Evolutionary conservation across 2,329 filamentous ascomycete genomes (phyloP).

Genomic region (Sclerotinia trifoliorum): DNA sequence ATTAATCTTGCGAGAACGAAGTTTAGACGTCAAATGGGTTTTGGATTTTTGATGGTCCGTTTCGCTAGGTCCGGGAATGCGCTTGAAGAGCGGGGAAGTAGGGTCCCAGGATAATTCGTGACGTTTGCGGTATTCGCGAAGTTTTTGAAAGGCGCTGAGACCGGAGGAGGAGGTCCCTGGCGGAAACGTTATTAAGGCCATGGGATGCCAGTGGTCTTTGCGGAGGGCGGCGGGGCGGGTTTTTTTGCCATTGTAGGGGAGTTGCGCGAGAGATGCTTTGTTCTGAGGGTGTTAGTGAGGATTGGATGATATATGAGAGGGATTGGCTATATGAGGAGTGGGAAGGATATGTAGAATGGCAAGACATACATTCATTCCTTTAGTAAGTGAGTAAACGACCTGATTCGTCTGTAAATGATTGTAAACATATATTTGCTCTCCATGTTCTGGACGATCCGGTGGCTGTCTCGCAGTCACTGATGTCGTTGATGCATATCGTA

Average conservation of each 20-base stretch:
- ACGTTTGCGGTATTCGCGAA: slow-evolving; percentile 62
- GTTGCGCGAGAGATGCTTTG: slow-evolving; percentile 52
- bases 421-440: slow-evolving; percentile 43
- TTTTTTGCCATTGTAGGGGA: slow-evolving; percentile 68
- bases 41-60: slow-evolving; percentile 3
- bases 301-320: background rate
- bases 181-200: slow-evolving; percentile 60
- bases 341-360: background rate
- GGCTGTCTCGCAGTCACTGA: slow-evolving; percentile 11
- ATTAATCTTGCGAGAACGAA: slow-evolving; percentile 54
- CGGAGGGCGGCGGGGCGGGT: slow-evolving; percentile 60
- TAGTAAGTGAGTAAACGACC: slow-evolving; percentile 44
- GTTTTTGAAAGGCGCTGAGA: slow-evolving; percentile 59
- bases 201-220: slow-evolving; percentile 65
- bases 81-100: background rate
- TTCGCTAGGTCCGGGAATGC: background rate
- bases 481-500: slow-evolving; percentile 26
- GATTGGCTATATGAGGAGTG: background rate
- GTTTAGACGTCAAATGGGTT: slow-evolving; percentile 29
- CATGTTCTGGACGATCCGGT: slow-evolving; percentile 35
- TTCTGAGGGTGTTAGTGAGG: slow-evolving; percentile 38
- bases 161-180: slow-evolving; percentile 53
- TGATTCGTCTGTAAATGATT: slow-evolving; percentile 44
- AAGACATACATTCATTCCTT: slow-evolving; percentile 39
- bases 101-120: slow-evolving; percentile 61